These are phyloP conservation scores for Cynanchum wilfordii DNA, from an alignment of 257 asterid species.

Conservation along the genomic window DNA sequence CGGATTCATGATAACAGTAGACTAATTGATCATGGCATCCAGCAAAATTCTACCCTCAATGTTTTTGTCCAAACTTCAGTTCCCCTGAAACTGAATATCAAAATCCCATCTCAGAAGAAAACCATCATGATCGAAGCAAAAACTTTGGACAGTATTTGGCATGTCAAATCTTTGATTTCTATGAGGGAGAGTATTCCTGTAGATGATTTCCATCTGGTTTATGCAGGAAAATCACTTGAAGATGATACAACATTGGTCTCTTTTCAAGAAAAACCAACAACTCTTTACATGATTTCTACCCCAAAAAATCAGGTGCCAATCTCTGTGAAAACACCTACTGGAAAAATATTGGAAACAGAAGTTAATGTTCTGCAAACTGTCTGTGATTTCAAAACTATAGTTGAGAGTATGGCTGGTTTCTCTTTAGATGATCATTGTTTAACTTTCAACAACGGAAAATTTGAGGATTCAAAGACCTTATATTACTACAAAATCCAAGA, in stretches of 20 bases:
- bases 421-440: constrained; percentile 5
- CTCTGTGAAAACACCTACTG: constrained; percentile 17
- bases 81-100: constrained; percentile 7
- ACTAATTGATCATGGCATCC: constrained; percentile 17
- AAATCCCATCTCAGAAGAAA: neutral
- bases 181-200: constrained; percentile 13
- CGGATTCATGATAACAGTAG: constrained; percentile 15
- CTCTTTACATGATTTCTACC: constrained; percentile 17
- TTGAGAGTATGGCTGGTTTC: constrained; percentile 21
- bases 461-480: constrained; percentile 12
- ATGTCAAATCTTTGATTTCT: constrained; percentile 14
- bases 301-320: constrained; percentile 12
- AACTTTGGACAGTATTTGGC: constrained; percentile 18
- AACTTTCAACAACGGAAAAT: constrained; percentile 6
- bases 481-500: constrained; percentile 10
- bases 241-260: constrained; percentile 18
- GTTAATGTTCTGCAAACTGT: constrained; percentile 16
- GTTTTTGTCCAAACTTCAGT: constrained; percentile 11
- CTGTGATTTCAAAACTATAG: constrained; percentile 14
- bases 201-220: constrained; percentile 8
- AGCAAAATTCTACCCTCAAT: constrained; percentile 18
- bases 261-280: constrained; percentile 11
- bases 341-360: constrained; percentile 13
- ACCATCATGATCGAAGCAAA: constrained; percentile 15
- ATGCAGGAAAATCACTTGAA: constrained; percentile 21